Conservation (phyloP, 306 rosid species). For the Sphenostylis stenocarpa region DNA sequence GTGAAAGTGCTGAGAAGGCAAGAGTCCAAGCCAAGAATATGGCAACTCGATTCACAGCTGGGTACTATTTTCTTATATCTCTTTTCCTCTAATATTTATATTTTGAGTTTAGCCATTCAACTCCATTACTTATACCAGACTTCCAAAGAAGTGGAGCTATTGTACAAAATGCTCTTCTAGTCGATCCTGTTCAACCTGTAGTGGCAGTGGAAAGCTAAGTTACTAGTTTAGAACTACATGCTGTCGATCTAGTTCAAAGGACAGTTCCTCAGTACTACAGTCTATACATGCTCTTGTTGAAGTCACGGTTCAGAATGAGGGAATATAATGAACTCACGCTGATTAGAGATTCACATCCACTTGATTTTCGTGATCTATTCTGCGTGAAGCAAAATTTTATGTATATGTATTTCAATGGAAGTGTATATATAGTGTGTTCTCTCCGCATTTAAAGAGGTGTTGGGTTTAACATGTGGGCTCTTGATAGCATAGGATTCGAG, state of each 20-base stretch:
- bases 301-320: constrained; percentile 32
- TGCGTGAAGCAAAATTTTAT: constrained; percentile 23
- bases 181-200: constrained; percentile 74
- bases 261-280: not conserved
- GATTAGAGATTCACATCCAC: constrained; percentile 13
- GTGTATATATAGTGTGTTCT: constrained; percentile 29
- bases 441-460: not conserved
- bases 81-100: constrained; percentile 3
- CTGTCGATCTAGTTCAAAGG: not conserved
- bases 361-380: not conserved
- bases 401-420: constrained; percentile 17
- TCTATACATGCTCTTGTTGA: not conserved
- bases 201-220: constrained; percentile 77
- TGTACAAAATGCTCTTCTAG: constrained; percentile 85
- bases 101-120: constrained; percentile 24
- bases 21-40: constrained; percentile 64
- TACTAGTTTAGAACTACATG: constrained; percentile 38
- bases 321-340: constrained; percentile 21
- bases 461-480: not conserved
- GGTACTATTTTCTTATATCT: constrained; percentile 46
- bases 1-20: constrained; percentile 74
- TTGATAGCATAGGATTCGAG: constrained; percentile 3
- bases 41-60: constrained; percentile 88
- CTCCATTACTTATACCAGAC: constrained; percentile 49
- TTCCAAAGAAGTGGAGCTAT: constrained; percentile 98